phyloP scores from a whole-genome alignment of 140 eudicot genomes.

The Cichorium intybus region DNA sequence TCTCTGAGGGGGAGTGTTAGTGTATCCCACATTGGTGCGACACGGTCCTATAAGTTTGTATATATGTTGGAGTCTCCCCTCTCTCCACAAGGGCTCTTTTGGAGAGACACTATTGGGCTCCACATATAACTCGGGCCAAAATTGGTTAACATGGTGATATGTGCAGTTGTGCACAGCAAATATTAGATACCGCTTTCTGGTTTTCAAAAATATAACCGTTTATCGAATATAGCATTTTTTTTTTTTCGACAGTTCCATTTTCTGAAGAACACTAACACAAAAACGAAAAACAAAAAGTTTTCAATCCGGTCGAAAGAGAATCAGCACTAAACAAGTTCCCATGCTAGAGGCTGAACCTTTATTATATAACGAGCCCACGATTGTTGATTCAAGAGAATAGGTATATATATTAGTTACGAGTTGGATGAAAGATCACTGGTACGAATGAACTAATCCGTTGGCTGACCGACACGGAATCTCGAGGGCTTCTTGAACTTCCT shows the following conservation, averaged over 20 bases:
- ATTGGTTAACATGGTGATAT: no score
- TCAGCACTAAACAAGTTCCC: not conserved
- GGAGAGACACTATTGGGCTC: no score
- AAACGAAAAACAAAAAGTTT: not conserved
- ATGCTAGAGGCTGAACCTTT: not conserved
- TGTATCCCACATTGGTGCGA: no score
- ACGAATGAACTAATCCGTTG: conserved; percentile 7
- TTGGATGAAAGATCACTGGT: not conserved
- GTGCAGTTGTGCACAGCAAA: no score
- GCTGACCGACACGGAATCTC: conserved; percentile 39
- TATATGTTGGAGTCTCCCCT: no score
- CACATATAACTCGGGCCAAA: no score
- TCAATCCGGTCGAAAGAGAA: not conserved
- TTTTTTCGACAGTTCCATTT: not conserved
- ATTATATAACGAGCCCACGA: not conserved
- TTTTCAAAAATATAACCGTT: no score
- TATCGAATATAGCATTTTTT: no score
- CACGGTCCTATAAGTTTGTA: no score
- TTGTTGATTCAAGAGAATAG: not conserved
- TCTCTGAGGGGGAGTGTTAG: no score
- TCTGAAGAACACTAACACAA: not conserved
- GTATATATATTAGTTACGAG: not conserved
- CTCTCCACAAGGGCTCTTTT: no score
- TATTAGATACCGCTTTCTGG: no score
- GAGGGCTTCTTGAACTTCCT: conserved; percentile 70